A percentile compares a stretch with the other conserved stretches of the same genome.
These are phyloP conservation scores for Hymenoscyphus albidus DNA, from an alignment of 2,329 filamentous ascomycete species.

Conservation along the genomic window DNA sequence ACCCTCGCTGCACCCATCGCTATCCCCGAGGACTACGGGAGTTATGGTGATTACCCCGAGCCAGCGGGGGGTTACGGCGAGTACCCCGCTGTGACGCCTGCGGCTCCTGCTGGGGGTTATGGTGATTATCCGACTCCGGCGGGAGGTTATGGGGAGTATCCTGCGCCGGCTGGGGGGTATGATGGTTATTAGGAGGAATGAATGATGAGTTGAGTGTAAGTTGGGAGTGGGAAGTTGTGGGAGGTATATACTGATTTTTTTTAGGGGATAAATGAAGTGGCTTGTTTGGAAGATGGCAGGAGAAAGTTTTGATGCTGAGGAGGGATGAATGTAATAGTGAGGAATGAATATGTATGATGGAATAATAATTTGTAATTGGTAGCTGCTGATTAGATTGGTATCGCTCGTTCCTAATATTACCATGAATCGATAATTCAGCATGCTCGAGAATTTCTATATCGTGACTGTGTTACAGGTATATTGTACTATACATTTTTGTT, in stretches of 20 bases:
- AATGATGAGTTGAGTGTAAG: neutral
- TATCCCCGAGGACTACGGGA: neutral
- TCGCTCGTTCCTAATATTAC: neutral
- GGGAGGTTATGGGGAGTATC: constrained; percentile 2
- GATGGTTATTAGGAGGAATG: neutral
- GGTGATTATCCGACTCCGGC: neutral
- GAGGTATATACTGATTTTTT: neutral
- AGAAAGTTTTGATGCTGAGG: neutral
- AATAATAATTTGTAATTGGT: neutral
- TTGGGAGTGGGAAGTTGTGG: no score
- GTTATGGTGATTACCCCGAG: neutral
- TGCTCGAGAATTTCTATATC: neutral
- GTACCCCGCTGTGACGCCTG: neutral
- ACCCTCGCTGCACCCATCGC: neutral
- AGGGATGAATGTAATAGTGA: neutral
- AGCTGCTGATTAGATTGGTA: neutral
- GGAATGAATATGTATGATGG: neutral
- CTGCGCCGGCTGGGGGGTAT: neutral
- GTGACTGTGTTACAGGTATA: neutral
- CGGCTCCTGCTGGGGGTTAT: constrained; percentile 4
- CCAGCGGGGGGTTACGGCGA: neutral
- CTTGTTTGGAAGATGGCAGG: neutral
- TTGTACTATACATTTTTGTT: neutral
- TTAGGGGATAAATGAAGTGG: neutral
- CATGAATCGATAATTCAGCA: neutral